phyloP scores from a whole-genome alignment of 1,284 basidiomycete species.

The Sanghuangporus baumii region DNA sequence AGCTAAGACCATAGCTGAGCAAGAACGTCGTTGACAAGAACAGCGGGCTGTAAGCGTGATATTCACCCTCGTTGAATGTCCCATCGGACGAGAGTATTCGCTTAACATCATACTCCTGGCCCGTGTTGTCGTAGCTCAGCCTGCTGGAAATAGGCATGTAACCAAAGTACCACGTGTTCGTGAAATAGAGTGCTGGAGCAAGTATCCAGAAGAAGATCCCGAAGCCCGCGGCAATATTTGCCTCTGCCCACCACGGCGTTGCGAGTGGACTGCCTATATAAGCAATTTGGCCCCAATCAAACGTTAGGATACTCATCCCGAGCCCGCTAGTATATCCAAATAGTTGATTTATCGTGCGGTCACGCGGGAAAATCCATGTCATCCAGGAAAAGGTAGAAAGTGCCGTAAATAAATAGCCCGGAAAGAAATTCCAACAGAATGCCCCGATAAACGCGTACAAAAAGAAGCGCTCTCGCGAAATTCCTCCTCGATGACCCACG shows the following conservation, averaged over 20 bases:
- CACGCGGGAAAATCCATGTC: constrained; percentile 55
- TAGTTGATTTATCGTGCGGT: constrained; percentile 37
- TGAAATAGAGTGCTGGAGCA: constrained; percentile 25
- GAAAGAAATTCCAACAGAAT: constrained; percentile 46
- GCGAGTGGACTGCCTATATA: constrained; percentile 61
- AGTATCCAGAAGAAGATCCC: constrained; percentile 37
- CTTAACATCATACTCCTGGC: constrained; percentile 60
- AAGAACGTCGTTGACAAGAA: constrained; percentile 71
- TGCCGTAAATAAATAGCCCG: constrained; percentile 41
- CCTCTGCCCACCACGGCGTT: constrained; percentile 38
- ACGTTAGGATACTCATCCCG: constrained; percentile 32
- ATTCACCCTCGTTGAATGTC: constrained; percentile 59
- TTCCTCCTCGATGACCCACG: constrained; percentile 32
- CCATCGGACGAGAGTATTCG: constrained; percentile 55
- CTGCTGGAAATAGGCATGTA: constrained; percentile 43
- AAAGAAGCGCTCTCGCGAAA: constrained; percentile 50
- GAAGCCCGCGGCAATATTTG: constrained; percentile 32
- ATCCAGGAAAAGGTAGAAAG: constrained; percentile 61
- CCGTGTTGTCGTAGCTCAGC: constrained; percentile 58
- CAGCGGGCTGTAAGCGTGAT: constrained; percentile 76
- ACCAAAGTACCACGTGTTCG: constrained; percentile 26
- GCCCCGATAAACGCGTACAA: constrained; percentile 29
- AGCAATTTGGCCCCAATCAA: constrained; percentile 39
- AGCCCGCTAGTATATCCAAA: constrained; percentile 25
- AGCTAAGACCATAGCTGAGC: constrained; percentile 63